Evolutionary conservation across 441 rosid species (phyloP), one percentile per base, ranked within the genome.

Genomic region (Rhodomyrtus psidioides): DNA sequence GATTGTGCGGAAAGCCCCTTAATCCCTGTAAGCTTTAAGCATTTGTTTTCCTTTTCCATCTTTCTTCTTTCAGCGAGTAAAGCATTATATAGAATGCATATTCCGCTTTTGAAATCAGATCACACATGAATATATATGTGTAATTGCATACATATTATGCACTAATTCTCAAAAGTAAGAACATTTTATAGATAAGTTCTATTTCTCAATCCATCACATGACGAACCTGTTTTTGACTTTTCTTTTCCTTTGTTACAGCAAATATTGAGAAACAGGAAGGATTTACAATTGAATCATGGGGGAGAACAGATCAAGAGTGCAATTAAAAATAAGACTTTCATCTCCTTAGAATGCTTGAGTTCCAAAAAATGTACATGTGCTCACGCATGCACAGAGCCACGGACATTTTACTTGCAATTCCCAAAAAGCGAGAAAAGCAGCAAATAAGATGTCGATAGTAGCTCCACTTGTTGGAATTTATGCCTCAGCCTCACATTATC

Each of bases 1-100:
- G 91, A 55, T 89, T 93, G 87, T 93, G 95, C 24, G 95, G 94
- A 83, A 90, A 90, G 59, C 94, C 95, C 27, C 93, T 92, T 55
- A 21, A 86, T 86, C 92, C 93, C n/a, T 93, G 94, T 81, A 87
- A 84, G 87, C 79, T 39, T 82, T 83, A 21, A 85, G 57, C 30
- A 81, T 84, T 55, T 42, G 58, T 53, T 55, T 76, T 17, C 34
- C n/a, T 53, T 55, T 76, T 17, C 34, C n/a, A 17, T 60, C 56
- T 30, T 56, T 34, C 79, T 70, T 70, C 49, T 39, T 39, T 34
- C 79, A 21, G 79, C 15, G 34, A 21, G 79, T 39, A 70, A 70
- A 70, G n/a, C 49, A 21, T 70, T 39, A 70, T 70, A 39, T n/a
- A 70, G 79, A 39, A 70, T 21, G 79, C 39, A 39, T 10, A 39